Percentiles rank a stretch among this genome's conserved stretches.
These are phyloP conservation scores for Micromonas pusilla DNA, from an alignment of 139 green algal species.

Conservation along the genomic window DNA sequence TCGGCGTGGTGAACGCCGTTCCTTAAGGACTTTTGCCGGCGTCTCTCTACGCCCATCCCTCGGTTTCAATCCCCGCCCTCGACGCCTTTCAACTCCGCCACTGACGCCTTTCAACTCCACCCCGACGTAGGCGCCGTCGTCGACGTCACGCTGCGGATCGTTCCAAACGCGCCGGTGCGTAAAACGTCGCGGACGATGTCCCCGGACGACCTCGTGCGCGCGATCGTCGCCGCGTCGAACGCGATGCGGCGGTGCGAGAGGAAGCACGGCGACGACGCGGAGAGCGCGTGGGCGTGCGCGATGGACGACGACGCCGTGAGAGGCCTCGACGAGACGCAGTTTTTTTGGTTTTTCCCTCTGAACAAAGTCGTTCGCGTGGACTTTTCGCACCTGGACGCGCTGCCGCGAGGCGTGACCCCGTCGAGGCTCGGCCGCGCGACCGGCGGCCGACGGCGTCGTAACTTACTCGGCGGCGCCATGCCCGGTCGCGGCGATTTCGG, in stretches of 20 bases:
- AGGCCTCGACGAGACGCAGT: conserved; percentile 47
- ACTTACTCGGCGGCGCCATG: too few relatives aligned
- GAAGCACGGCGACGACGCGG: conserved; percentile 24
- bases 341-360: conserved; percentile 10
- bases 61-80: too few relatives aligned
- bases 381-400: not conserved
- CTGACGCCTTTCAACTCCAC: too few relatives aligned
- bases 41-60: too few relatives aligned
- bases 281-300: not conserved
- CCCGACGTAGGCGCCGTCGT: too few relatives aligned
- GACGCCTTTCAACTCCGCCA: too few relatives aligned
- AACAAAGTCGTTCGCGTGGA: not conserved
- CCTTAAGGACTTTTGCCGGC: too few relatives aligned
- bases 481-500: too few relatives aligned
- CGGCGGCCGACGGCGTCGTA: not conserved
- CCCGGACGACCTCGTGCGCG: conserved; percentile 1
- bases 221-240: not conserved
- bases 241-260: conserved; percentile 37
- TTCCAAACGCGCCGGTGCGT: conserved; percentile 37
- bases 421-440: not conserved
- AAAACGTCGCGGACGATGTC: conserved; percentile 22
- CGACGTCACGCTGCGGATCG: conserved; percentile 52
- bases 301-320: not conserved
- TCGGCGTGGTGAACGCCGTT: too few relatives aligned
- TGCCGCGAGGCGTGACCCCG: not conserved